Evolutionary conservation across 2,329 filamentous ascomycete genomes (phyloP).

Genomic region (Pseudopyricularia javanii): DNA sequence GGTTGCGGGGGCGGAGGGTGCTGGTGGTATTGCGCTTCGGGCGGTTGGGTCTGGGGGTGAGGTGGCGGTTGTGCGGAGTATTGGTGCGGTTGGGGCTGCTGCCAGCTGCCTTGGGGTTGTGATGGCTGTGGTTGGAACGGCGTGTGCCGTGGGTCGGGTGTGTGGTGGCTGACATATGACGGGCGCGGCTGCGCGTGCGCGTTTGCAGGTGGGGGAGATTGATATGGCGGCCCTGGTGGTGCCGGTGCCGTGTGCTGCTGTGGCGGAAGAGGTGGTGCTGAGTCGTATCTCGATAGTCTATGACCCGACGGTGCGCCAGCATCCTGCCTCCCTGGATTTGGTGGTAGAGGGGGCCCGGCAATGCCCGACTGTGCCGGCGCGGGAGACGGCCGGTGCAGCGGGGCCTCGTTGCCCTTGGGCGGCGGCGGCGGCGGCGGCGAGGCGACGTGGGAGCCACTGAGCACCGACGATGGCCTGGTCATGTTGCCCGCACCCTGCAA

Average conservation of each 20-base stretch:
- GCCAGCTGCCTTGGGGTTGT: neutral
- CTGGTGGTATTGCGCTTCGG: neutral
- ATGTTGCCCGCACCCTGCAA: slow-evolving; percentile 49
- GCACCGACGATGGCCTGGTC: slow-evolving; percentile 2
- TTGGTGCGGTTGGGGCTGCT: neutral
- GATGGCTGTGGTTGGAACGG: neutral
- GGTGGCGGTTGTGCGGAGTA: neutral
- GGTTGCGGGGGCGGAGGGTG: neutral
- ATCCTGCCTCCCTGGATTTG: slow-evolving; percentile 15
- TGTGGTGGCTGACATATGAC: neutral
- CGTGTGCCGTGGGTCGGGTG: neutral
- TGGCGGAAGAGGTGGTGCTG: slow-evolving; percentile 30
- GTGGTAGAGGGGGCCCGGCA: slow-evolving; percentile 15
- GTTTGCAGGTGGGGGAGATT: neutral
- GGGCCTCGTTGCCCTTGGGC: slow-evolving; percentile 33
- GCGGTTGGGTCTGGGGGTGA: neutral
- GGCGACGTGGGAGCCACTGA: slow-evolving; percentile 12
- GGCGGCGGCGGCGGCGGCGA: slow-evolving; percentile 36
- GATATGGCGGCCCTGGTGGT: neutral
- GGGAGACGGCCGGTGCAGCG: slow-evolving; percentile 10
- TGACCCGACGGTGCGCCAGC: slow-evolving; percentile 4
- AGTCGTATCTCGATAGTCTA: slow-evolving; percentile 30
- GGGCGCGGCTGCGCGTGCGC: neutral
- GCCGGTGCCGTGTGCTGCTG: slow-evolving; percentile 9
- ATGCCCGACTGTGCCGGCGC: slow-evolving; percentile 20